Conservation (phyloP, 108 stramenopile species). For the Halocafeteria seosinensis region DNA sequence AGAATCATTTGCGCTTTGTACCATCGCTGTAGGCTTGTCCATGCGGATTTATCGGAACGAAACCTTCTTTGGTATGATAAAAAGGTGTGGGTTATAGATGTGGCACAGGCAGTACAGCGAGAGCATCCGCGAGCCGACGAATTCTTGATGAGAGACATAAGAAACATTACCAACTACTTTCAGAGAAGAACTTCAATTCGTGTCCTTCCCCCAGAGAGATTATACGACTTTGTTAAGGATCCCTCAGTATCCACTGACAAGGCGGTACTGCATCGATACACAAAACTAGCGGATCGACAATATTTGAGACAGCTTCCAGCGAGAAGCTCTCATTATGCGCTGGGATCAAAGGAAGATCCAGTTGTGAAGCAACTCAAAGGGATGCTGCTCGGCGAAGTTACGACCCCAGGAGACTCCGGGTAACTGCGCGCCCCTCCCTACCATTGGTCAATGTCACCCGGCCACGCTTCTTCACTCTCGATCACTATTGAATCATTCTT, state of each 20-base stretch:
- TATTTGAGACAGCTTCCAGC: background rate
- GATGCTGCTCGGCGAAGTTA: too few relatives aligned
- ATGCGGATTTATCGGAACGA: constrained; percentile 37
- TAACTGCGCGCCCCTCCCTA: too few relatives aligned
- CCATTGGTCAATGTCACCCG: too few relatives aligned
- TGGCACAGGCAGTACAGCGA: constrained; percentile 14
- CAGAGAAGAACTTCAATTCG: background rate
- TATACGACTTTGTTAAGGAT: background rate
- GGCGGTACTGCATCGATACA: background rate
- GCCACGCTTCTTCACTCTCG: too few relatives aligned
- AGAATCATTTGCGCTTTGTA: constrained; percentile 17
- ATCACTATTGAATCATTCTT: too few relatives aligned
- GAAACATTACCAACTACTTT: constrained; percentile 11
- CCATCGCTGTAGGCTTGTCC: constrained; percentile 19
- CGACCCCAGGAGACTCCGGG: too few relatives aligned
- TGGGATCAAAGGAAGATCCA: background rate
- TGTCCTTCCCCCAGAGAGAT: background rate
- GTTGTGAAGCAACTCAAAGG: background rate
- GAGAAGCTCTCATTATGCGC: background rate
- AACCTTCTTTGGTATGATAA: constrained; percentile 18
- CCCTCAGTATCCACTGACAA: background rate
- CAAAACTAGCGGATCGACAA: background rate
- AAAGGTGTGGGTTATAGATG: constrained; percentile 11
- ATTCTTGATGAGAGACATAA: background rate
- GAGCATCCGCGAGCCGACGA: constrained; percentile 4